These are phyloP conservation scores for Boletus bicolor DNA, from an alignment of 768 basidiomycete species.

Conservation along the genomic window DNA sequence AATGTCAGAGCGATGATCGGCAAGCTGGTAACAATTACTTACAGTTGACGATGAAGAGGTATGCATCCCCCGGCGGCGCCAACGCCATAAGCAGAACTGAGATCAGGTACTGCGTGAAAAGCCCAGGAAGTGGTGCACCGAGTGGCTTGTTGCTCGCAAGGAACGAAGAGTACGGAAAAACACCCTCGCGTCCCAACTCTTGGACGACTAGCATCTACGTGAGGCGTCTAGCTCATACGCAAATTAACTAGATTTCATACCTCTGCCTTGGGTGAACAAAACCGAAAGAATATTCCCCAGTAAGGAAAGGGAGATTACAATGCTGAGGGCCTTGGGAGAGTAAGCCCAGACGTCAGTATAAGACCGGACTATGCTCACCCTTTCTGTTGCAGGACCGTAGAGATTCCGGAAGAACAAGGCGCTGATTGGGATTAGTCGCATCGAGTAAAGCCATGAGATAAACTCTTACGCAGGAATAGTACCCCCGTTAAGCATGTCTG, in stretches of 20 bases:
- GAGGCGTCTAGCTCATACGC: background rate
- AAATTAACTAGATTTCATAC: conserved; percentile 33
- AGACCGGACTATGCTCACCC: conserved; percentile 34
- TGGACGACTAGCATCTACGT: conserved; percentile 51
- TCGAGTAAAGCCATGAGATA: background rate
- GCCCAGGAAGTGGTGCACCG: conserved; percentile 58
- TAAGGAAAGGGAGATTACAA: conserved; percentile 60
- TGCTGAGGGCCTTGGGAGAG: conserved; percentile 48
- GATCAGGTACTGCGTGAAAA: conserved; percentile 59
- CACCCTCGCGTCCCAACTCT: conserved; percentile 69
- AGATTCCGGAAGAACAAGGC: conserved; percentile 75
- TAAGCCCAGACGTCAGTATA: background rate
- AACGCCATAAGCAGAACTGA: conserved; percentile 53
- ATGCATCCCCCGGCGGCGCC: conserved; percentile 71
- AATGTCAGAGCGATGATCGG: background rate
- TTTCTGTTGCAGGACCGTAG: conserved; percentile 59
- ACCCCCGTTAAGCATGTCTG: conserved; percentile 61
- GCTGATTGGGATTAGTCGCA: conserved; percentile 27
- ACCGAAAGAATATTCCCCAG: conserved; percentile 62
- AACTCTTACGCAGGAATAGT: conserved; percentile 62
- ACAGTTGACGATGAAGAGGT: conserved; percentile 68
- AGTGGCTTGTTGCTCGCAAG: conserved; percentile 74
- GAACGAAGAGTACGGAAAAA: conserved; percentile 61
- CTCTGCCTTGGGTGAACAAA: conserved; percentile 65
- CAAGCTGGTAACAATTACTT: conserved; percentile 21